Conservation (phyloP, 805 yeast species). For the Lipomyces kockii region DNA sequence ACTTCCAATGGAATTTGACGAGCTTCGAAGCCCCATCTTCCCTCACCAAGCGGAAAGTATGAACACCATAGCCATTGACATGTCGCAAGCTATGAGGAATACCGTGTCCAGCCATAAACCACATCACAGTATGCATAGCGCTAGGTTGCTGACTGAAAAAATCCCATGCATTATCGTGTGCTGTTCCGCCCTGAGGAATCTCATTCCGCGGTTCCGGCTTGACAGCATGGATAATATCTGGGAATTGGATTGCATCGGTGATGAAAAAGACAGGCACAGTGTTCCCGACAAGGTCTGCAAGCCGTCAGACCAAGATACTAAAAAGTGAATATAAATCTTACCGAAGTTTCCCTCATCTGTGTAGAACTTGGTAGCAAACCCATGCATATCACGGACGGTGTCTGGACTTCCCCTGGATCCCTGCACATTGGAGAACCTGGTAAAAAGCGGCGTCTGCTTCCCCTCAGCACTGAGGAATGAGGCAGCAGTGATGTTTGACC, state of each 20-base stretch:
- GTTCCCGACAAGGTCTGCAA: slow-evolving; percentile 73
- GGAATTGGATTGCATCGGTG: slow-evolving; percentile 85
- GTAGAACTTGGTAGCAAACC: slow-evolving; percentile 77
- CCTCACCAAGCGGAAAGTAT: slow-evolving; percentile 78
- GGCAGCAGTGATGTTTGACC: slow-evolving; percentile 71
- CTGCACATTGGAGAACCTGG: slow-evolving; percentile 84
- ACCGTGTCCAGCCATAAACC: slow-evolving; percentile 79
- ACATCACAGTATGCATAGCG: slow-evolving; percentile 73
- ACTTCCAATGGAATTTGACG: slow-evolving; percentile 74
- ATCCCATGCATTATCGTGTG: slow-evolving; percentile 84
- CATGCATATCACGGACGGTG: slow-evolving; percentile 87
- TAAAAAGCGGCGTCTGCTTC: slow-evolving; percentile 63
- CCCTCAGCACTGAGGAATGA: slow-evolving; percentile 72
- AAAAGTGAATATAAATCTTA: slow-evolving; percentile 59
- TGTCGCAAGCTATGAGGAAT: slow-evolving; percentile 75
- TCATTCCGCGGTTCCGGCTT: slow-evolving; percentile 79
- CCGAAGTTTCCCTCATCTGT: slow-evolving; percentile 86
- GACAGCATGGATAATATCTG: slow-evolving; percentile 86
- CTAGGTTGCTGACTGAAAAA: slow-evolving; percentile 75
- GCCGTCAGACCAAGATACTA: slow-evolving; percentile 4
- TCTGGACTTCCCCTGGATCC: slow-evolving; percentile 84
- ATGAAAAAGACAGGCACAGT: slow-evolving; percentile 85
- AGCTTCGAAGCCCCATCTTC: slow-evolving; percentile 58
- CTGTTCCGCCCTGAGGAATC: slow-evolving; percentile 65
- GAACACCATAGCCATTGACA: slow-evolving; percentile 86